Evolutionary conservation across 2,329 filamentous ascomycete species (phyloP).

Genomic region (Claviceps citrina): DNA sequence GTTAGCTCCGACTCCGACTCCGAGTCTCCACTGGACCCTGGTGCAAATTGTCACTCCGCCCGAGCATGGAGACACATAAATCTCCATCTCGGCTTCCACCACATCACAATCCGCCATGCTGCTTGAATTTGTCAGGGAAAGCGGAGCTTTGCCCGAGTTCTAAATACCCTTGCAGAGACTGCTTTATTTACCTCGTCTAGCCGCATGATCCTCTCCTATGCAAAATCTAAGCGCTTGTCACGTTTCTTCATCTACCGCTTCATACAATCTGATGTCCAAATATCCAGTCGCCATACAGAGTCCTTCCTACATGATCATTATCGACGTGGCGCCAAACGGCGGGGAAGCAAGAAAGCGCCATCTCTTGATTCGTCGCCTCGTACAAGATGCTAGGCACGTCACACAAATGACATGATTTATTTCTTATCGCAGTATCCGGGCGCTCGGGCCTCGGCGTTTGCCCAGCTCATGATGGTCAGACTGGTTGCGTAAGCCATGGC

Average conservation of each 20-base stretch:
- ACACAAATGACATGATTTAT: conserved; percentile 2
- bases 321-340: not conserved
- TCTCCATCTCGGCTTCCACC: too few relatives aligned
- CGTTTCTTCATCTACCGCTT: not conserved
- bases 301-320: not conserved
- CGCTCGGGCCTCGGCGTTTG: conserved; percentile 34
- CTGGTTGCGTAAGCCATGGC: conserved; percentile 88
- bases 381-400: not conserved
- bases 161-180: too few relatives aligned
- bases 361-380: not conserved
- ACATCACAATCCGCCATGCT: too few relatives aligned
- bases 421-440: conserved; percentile 41
- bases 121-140: too few relatives aligned
- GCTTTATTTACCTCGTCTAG: too few relatives aligned
- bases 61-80: too few relatives aligned
- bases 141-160: too few relatives aligned
- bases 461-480: conserved; percentile 79
- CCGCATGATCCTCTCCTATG: conserved; percentile 5
- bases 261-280: conserved; percentile 3
- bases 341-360: not conserved
- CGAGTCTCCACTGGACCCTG: too few relatives aligned
- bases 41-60: too few relatives aligned
- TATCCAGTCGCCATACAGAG: not conserved
- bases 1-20: too few relatives aligned
- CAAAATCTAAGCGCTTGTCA: not conserved